Percentiles rank a stretch among this genome's conserved stretches.
Evolutionary conservation across 192 early-diverging fungal species (phyloP).

Genomic region (Paraglomus brasilianum): DNA sequence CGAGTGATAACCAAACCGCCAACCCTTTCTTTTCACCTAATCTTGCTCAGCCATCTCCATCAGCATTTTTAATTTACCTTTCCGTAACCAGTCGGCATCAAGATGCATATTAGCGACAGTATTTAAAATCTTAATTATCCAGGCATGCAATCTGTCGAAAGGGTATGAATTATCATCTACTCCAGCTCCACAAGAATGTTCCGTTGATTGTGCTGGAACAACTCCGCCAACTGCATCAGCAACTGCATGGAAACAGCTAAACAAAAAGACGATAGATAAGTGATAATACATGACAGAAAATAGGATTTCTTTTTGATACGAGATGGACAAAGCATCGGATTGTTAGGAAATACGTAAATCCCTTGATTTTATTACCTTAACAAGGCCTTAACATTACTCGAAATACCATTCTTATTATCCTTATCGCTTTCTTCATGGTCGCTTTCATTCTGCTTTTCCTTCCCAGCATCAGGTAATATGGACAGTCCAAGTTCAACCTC

Average conservation of each 20-base stretch:
- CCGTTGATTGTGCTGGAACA: neutral
- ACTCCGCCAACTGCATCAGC: conserved; percentile 25
- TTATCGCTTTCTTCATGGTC: too few species aligned
- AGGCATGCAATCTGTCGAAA: conserved; percentile 33
- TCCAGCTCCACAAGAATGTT: neutral
- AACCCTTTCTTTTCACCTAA: conserved; percentile 5
- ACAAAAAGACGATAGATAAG: neutral
- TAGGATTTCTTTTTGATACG: too few species aligned
- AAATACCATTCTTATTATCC: conserved; percentile 8
- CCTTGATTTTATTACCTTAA: conserved; percentile 22
- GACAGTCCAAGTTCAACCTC: conserved; percentile 28
- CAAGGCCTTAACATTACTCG: conserved; percentile 15
- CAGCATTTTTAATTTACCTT: conserved; percentile 37
- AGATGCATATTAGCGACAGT: conserved; percentile 31
- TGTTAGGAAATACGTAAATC: neutral
- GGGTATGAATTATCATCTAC: conserved; percentile 3
- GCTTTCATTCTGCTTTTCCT: neutral
- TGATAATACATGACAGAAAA: too few species aligned
- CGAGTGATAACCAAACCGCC: neutral
- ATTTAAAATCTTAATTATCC: conserved; percentile 39
- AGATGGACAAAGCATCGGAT: neutral
- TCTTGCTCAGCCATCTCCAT: neutral
- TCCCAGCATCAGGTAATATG: conserved; percentile 17
- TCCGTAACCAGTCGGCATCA: conserved; percentile 41
- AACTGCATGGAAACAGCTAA: conserved; percentile 39